These are phyloP conservation scores for Colletotrichum navitas DNA, from an alignment of 2,329 filamentous ascomycete species.

Conservation along the genomic window DNA sequence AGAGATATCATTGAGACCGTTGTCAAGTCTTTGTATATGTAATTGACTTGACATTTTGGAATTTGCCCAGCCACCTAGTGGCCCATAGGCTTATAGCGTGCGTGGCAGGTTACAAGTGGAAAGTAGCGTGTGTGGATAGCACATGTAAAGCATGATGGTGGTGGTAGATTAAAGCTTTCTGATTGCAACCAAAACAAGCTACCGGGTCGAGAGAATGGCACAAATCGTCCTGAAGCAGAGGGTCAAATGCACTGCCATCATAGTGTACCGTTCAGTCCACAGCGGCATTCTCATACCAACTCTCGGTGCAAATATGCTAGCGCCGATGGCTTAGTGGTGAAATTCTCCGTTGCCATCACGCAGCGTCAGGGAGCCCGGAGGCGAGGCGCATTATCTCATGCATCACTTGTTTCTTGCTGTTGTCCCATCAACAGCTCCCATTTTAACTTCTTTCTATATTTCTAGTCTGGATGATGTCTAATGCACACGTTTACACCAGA, in stretches of 20 bases:
- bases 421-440: too few relatives aligned
- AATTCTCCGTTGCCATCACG: constrained; percentile 37
- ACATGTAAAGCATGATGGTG: too few relatives aligned
- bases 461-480: background rate
- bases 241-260: background rate
- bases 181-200: too few relatives aligned
- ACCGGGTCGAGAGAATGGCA: background rate
- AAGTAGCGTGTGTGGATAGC: background rate
- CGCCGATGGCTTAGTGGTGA: constrained; percentile 40
- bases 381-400: constrained; percentile 11
- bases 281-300: too few relatives aligned
- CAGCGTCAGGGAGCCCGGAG: constrained; percentile 39
- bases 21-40: background rate
- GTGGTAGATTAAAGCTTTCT: too few relatives aligned
- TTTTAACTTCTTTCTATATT: background rate
- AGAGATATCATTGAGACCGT: background rate
- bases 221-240: background rate
- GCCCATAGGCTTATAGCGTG: too few relatives aligned
- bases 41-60: background rate
- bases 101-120: background rate
- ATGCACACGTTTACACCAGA: background rate
- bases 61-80: too few relatives aligned
- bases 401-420: background rate
- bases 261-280: background rate
- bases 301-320: background rate